Evolutionary conservation across 2,329 filamentous ascomycete species (phyloP).

Genomic region (Aspergillus candidus): DNA sequence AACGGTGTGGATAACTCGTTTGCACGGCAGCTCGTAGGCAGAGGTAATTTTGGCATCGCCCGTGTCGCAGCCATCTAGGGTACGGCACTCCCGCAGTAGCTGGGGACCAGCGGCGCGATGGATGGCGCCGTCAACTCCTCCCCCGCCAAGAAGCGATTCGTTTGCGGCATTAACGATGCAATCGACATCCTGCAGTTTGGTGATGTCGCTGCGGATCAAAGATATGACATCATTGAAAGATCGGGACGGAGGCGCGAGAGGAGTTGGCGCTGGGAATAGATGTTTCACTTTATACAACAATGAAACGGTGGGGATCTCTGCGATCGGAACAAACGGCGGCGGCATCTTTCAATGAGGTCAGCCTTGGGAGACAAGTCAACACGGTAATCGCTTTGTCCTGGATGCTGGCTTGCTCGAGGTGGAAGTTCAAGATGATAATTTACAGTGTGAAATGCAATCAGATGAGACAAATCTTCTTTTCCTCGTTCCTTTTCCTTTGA

Average conservation of each 20-base stretch:
- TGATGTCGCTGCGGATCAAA: slow-evolving; percentile 73
- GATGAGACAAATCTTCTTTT: too few species aligned
- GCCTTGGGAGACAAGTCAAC: too few species aligned
- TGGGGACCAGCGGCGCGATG: slow-evolving; percentile 70
- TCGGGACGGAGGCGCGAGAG: slow-evolving; percentile 40
- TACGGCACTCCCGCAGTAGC: slow-evolving; percentile 65
- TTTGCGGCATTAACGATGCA: slow-evolving; percentile 95
- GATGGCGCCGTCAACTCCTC: slow-evolving; percentile 87
- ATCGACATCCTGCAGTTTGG: slow-evolving; percentile 61
- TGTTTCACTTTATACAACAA: slow-evolving; percentile 59
- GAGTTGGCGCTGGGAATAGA: slow-evolving; percentile 34
- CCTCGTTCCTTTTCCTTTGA: too few species aligned
- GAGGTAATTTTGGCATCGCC: slow-evolving; percentile 77
- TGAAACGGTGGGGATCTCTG: slow-evolving; percentile 40
- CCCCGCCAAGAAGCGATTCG: slow-evolving; percentile 67
- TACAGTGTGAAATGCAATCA: too few species aligned
- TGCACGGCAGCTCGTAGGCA: slow-evolving; percentile 68
- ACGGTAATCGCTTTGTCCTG: too few species aligned
- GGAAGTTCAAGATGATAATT: too few species aligned
- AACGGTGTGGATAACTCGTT: slow-evolving; percentile 82
- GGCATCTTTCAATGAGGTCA: slow-evolving; percentile 13
- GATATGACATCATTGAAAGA: slow-evolving; percentile 52
- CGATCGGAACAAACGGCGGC: slow-evolving; percentile 16
- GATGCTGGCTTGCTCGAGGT: too few species aligned
- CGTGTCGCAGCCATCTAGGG: slow-evolving; percentile 65